Base-by-base conservation (phyloP, 2,329 filamentous ascomycete genomes). In the Epichloe amarillans region DNA sequence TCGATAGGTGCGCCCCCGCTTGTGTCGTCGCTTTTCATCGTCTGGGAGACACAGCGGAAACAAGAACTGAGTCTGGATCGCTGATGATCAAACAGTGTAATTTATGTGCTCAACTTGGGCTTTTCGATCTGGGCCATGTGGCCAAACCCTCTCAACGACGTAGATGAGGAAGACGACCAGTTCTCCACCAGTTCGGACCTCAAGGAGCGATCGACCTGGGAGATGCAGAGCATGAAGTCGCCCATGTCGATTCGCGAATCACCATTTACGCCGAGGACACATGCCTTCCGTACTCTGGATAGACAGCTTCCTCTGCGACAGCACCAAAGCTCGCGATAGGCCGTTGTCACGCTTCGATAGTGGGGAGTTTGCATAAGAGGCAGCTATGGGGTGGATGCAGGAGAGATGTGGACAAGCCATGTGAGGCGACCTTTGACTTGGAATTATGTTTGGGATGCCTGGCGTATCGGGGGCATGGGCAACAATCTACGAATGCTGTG, bases 261-360 rank as follows among this genome's bases (percentile, higher is more conserved):
- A 55, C 77, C 79, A 0, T 84, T 75, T 55, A 86, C 82, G 6
- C 83, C 82, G 5, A 66, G 83, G 56, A 86, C 83, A 15, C 73
- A 79, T 62, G 83, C 83, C 1, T 86, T 86, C 62, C 74, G 84
- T 59, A 74, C 76, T 12, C 68, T 84, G 46, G 77, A 83, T 54
- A 67, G 79, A 51, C 75, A 76, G 58, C 62, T 82, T 52, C 78
- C 79, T 3, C 61, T 79, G 46, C 69, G 75, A 49, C 57, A 64
- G 26, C 59, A 69, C 38, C 60, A 63, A 14, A 46, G 37, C 5
- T 45, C 40, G 14, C 19, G 39, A 26, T 35, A 50, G 30, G 23
- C 42, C 35, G 11, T 47, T 21, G 47, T 23, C 4, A 14, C 21
- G 11, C 7, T 7, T 45, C 5, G 39, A 15, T 10, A 30, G 17